These are phyloP conservation scores for Lanmaoa pseudosensibilis DNA, from an alignment of 768 basidiomycete species.

Conservation along the genomic window DNA sequence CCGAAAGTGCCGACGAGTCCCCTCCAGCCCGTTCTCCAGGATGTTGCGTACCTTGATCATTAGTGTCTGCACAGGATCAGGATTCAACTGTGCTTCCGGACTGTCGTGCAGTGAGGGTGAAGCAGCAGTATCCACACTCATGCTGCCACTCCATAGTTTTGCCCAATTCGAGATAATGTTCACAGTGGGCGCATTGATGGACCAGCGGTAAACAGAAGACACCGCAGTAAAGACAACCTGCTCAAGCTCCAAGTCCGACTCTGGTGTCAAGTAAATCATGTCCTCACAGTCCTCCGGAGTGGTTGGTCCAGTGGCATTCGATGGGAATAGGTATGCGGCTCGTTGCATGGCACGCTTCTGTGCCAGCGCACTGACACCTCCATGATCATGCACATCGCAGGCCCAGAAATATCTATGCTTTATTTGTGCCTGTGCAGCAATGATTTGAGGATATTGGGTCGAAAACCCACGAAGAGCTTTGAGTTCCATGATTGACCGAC, in stretches of 20 bases:
- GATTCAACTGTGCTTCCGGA: background rate
- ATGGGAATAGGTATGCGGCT: background rate
- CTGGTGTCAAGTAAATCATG: no score
- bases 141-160: background rate
- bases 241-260: background rate
- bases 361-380: background rate
- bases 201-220: constrained; percentile 3
- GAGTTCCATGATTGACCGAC: constrained; percentile 39
- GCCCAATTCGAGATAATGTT: background rate
- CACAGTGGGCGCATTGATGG: background rate
- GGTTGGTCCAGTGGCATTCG: background rate
- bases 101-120: background rate
- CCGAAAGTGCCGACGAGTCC: background rate
- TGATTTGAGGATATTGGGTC: background rate
- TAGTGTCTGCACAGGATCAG: background rate
- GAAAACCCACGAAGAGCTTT: background rate
- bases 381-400: background rate
- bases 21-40: background rate
- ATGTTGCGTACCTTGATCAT: background rate
- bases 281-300: background rate
- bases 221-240: background rate
- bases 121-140: background rate
- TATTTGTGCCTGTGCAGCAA: background rate
- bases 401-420: background rate
- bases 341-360: background rate